A percentile compares a stretch with the other conserved stretches of the same genome.
phyloP scores from a whole-genome alignment of 2,329 filamentous ascomycete species.

The Neonectria faginata region DNA sequence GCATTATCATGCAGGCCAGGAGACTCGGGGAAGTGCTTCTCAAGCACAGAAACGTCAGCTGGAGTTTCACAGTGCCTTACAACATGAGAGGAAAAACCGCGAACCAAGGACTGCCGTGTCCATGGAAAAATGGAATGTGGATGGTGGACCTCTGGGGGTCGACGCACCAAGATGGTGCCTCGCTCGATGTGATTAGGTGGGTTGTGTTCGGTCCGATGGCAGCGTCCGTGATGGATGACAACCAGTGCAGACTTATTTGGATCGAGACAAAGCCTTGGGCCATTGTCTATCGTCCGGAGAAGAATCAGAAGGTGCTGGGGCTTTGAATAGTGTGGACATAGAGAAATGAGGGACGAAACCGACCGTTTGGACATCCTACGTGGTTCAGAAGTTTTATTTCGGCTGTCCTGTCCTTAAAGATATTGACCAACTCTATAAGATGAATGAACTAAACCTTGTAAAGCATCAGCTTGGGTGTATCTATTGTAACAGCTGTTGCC shows the following conservation, averaged over 20 bases:
- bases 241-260: too few species aligned
- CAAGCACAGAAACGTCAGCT: neutral
- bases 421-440: neutral
- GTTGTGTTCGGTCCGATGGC: slow-evolving; percentile 7
- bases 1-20: neutral
- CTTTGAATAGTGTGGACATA: neutral
- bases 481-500: neutral
- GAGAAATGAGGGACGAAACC: too few species aligned
- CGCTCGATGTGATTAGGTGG: neutral
- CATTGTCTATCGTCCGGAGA: slow-evolving; percentile 6
- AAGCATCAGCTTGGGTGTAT: neutral
- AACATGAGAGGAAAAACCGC: neutral
- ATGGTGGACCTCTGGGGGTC: neutral
- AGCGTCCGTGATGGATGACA: neutral
- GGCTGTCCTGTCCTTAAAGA: neutral
- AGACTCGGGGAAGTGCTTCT: neutral
- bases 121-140: neutral
- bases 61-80: neutral
- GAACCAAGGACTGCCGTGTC: neutral
- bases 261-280: neutral
- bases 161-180: neutral
- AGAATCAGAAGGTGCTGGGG: neutral
- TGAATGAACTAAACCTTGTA: neutral
- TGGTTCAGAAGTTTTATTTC: neutral
- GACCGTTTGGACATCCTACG: too few species aligned